These are phyloP conservation scores for Hyaloscypha bicolor DNA, from an alignment of 495 filamentous ascomycete genomes.

Conservation along the genomic window DNA sequence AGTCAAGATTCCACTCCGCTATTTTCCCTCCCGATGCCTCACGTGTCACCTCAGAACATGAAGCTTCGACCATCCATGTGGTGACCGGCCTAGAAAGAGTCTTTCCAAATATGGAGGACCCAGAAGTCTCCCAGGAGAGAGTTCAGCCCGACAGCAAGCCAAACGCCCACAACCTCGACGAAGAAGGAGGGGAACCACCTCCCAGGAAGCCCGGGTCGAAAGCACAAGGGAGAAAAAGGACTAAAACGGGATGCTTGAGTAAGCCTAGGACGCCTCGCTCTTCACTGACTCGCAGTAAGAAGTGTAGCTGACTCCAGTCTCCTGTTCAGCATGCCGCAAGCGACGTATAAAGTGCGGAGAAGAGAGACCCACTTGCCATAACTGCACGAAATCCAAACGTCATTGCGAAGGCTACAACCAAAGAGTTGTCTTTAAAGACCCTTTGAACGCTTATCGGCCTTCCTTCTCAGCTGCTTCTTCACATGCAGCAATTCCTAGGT, in stretches of 20 bases:
- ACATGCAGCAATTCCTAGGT: not conserved
- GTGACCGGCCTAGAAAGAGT: not conserved
- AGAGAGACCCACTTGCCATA: constrained; percentile 81
- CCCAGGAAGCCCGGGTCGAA: constrained; percentile 30
- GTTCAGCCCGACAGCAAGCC: not conserved
- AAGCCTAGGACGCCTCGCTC: constrained; percentile 41
- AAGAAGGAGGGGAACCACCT: constrained; percentile 9
- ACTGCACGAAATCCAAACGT: constrained; percentile 94
- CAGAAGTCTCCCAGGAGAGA: not conserved
- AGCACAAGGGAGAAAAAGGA: constrained; percentile 64
- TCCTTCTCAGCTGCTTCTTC: not conserved
- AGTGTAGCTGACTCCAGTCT: constrained; percentile 4
- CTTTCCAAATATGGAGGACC: not conserved
- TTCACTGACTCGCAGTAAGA: not conserved
- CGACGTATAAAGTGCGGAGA: constrained; percentile 98
- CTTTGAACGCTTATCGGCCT: constrained; percentile 36
- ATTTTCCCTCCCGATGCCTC: not conserved
- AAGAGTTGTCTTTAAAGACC: constrained; percentile 89
- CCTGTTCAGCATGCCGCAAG: constrained; percentile 76
- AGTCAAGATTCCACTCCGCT: not conserved
- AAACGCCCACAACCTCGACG: not conserved
- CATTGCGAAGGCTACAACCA: constrained; percentile 95
- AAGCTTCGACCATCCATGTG: not conserved
- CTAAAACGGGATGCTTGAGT: constrained; percentile 97
- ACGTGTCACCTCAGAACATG: constrained; percentile 5